Conservation (phyloP, 2,329 filamentous ascomycete genomes). For the Talaromyces pinophilus region DNA sequence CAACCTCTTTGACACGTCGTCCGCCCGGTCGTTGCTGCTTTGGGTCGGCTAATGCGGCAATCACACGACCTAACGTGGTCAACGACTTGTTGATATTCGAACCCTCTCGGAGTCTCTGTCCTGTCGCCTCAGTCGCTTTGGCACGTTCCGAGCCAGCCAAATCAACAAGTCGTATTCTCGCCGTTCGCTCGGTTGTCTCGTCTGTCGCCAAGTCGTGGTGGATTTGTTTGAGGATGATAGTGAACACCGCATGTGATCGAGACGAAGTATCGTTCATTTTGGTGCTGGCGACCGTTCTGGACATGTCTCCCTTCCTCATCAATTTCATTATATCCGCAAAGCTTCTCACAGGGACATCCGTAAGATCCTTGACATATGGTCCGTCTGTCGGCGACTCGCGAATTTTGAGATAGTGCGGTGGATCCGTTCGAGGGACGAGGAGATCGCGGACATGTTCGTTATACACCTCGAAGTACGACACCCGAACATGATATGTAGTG, state of each 20-base stretch:
- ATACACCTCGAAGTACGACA: constrained; percentile 99
- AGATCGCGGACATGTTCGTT: constrained; percentile 98
- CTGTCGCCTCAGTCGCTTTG: constrained; percentile 92
- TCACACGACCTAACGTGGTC: constrained; percentile 91
- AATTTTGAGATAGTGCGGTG: constrained; percentile 93
- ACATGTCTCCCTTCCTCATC: constrained; percentile 87
- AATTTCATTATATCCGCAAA: constrained; percentile 83
- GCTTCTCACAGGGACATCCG: constrained; percentile 85
- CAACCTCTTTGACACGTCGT: constrained; percentile 69
- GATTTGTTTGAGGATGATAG: constrained; percentile 96
- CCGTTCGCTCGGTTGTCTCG: constrained; percentile 92
- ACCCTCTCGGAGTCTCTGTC: constrained; percentile 84
- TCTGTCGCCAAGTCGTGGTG: constrained; percentile 97
- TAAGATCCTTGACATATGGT: constrained; percentile 94
- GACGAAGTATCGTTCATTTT: constrained; percentile 99
- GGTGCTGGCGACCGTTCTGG: constrained; percentile 85
- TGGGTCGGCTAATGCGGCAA: constrained; percentile 79
- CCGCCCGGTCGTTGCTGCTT: constrained; percentile 60
- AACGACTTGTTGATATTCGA: constrained; percentile 99
- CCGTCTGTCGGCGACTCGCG: constrained; percentile 93
- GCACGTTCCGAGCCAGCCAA: constrained; percentile 92
- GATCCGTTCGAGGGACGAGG: constrained; percentile 74
- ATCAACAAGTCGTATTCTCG: constrained; percentile 91
- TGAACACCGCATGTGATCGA: constrained; percentile 95
- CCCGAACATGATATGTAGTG: constrained; percentile 94